phyloP scores from a whole-genome alignment of 306 rosid species.

The Vachellia collinsii region DNA sequence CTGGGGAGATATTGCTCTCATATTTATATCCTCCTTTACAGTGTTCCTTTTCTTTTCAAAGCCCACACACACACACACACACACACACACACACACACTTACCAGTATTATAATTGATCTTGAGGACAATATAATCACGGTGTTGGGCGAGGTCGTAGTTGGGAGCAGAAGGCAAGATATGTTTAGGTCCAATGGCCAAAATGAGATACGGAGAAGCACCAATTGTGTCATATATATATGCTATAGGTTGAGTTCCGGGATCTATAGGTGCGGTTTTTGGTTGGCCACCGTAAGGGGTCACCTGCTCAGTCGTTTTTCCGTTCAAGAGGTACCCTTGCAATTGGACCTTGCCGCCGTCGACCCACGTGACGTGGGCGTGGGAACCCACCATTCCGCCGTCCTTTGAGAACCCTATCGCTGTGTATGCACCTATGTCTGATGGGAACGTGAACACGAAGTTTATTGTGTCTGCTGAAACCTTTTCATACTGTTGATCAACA shows the following conservation, averaged over 20 bases:
- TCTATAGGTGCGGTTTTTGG: neutral
- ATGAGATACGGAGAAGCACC: neutral
- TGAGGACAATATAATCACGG: neutral
- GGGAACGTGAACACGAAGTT: neutral
- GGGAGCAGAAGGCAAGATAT: neutral
- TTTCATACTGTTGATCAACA: neutral
- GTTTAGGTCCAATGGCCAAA: neutral
- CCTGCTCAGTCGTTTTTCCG: neutral
- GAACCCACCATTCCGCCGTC: neutral
- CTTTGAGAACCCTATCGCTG: neutral
- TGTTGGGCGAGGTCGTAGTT: neutral
- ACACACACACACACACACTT: too few species aligned
- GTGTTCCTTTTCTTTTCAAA: too few species aligned
- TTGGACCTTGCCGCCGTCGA: neutral
- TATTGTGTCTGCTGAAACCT: neutral
- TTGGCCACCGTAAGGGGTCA: neutral
- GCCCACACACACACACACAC: neutral
- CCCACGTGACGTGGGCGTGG: neutral
- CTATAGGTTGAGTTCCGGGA: neutral
- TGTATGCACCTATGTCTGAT: neutral
- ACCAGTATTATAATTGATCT: neutral
- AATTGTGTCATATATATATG: neutral
- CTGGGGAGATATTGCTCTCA: too few species aligned
- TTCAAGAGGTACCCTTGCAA: neutral
- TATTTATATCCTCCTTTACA: too few species aligned